phyloP scores from a whole-genome alignment of 495 filamentous ascomycete genomes.

The Chaetomium tenue region DNA sequence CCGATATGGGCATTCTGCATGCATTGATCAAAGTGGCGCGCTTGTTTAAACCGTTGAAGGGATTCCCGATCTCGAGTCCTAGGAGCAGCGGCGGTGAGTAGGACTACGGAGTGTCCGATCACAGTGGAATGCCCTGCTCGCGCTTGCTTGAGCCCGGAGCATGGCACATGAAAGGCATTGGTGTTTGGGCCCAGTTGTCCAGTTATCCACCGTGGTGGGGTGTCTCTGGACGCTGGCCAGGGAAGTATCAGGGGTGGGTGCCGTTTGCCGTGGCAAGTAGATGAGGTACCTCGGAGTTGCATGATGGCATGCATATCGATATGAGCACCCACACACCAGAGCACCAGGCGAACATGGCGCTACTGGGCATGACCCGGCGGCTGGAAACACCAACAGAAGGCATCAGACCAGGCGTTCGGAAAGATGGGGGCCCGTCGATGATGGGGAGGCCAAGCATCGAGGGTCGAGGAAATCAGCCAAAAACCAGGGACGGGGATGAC shows the following conservation, averaged over 20 bases:
- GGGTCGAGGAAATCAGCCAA: constrained; percentile 10
- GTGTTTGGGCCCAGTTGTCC: neutral
- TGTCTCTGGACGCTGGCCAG: neutral
- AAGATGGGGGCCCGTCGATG: neutral
- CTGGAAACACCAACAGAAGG: constrained; percentile 1
- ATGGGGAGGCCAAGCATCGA: neutral
- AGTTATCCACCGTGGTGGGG: neutral
- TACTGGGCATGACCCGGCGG: constrained; percentile 8
- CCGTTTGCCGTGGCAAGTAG: constrained; percentile 9
- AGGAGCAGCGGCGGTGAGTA: neutral
- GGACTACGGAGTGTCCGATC: neutral
- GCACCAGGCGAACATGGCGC: neutral
- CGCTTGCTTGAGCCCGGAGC: neutral
- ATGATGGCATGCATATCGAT: constrained; percentile 18
- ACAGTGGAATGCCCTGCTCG: constrained; percentile 1
- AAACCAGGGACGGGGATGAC: neutral
- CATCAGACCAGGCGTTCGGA: neutral
- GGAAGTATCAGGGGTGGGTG: neutral
- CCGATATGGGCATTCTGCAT: constrained; percentile 20
- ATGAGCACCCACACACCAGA: constrained; percentile 5
- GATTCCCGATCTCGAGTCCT: neutral
- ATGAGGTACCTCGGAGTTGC: constrained; percentile 7
- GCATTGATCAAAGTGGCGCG: constrained; percentile 8
- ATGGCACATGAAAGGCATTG: neutral
- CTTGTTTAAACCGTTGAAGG: neutral